Conservation (phyloP, 495 filamentous ascomycete genomes). For the Filosporella fistucella region DNA sequence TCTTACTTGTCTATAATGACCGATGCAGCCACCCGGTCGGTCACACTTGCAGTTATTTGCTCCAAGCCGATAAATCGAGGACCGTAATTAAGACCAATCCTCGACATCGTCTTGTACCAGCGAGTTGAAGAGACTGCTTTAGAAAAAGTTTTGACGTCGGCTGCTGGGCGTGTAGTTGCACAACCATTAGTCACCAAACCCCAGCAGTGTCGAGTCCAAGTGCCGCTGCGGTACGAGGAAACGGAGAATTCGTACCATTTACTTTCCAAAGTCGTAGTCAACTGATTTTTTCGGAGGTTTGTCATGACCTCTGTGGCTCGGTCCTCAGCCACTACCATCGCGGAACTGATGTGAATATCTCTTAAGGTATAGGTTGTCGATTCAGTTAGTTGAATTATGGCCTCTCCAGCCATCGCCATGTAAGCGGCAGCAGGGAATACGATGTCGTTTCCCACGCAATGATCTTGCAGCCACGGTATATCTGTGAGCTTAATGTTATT, state of each 20-base stretch:
- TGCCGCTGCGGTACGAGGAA: conserved; percentile 28
- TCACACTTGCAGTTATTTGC: conserved; percentile 12
- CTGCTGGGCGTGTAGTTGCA: conserved; percentile 3
- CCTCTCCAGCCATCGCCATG: conserved; percentile 41
- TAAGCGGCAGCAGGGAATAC: conserved; percentile 36
- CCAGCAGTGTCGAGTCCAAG: conserved; percentile 8
- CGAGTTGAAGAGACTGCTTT: conserved; percentile 17
- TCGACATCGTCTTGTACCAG: conserved; percentile 14
- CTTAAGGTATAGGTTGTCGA: background rate
- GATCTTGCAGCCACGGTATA: conserved; percentile 20
- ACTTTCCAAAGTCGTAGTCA: conserved; percentile 32
- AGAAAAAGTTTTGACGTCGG: conserved; percentile 15
- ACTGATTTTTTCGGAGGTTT: conserved; percentile 26
- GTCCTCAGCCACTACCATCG: conserved; percentile 21
- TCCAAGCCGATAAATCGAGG: conserved; percentile 30
- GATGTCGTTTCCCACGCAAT: conserved; percentile 10
- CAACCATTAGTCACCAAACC: conserved; percentile 8
- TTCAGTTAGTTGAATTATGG: conserved; percentile 25
- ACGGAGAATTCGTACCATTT: conserved; percentile 46
- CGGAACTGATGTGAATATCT: background rate
- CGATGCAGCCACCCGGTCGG: background rate
- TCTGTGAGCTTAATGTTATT: conserved; percentile 14
- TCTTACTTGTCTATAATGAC: background rate
- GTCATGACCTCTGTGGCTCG: conserved; percentile 32
- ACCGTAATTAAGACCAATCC: conserved; percentile 27